These are phyloP conservation scores for Pyrus bretschneideri DNA, from an alignment of 306 rosid species.

Conservation along the genomic window DNA sequence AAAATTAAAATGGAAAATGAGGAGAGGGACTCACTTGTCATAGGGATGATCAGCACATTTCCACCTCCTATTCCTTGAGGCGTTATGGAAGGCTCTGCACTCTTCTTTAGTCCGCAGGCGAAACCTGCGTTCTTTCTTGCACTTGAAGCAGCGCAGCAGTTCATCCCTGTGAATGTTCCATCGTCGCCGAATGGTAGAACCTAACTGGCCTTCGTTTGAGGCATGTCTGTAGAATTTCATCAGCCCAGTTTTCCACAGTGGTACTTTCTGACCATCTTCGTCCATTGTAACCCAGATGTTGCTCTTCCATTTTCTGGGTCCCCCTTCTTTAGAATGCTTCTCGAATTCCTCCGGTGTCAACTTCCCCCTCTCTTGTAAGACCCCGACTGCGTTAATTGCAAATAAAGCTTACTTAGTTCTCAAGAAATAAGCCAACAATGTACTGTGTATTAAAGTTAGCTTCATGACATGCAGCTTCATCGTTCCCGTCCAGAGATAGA, in stretches of 20 bases:
- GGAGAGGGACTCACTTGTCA: conserved; percentile 18
- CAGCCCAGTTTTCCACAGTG: conserved; percentile 22
- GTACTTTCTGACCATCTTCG: conserved; percentile 7
- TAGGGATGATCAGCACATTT: conserved; percentile 26
- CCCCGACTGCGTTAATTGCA: neutral
- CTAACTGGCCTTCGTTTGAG: conserved; percentile 27
- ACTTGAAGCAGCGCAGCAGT: conserved; percentile 24
- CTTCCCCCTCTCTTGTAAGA: neutral
- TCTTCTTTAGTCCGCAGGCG: conserved; percentile 4
- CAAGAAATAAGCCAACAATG: neutral
- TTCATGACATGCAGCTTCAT: neutral
- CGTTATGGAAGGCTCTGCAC: conserved; percentile 27
- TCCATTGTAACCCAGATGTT: conserved; percentile 32
- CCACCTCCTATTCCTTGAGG: conserved; percentile 21
- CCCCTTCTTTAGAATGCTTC: conserved; percentile 27
- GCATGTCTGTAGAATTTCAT: conserved; percentile 32
- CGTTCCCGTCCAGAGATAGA: too few relatives aligned
- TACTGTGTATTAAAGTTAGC: neutral
- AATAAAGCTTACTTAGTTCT: neutral
- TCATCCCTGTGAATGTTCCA: conserved; percentile 34
- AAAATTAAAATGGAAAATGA: neutral
- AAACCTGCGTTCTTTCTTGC: conserved; percentile 39
- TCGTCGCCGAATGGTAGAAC: neutral
- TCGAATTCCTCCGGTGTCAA: conserved; percentile 33
- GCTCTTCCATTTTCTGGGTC: conserved; percentile 28